A percentile compares a stretch with the other conserved stretches of the same genome.
These are phyloP conservation scores for Cadophora sp. DNA, from an alignment of 2,329 filamentous ascomycete species.

Conservation along the genomic window DNA sequence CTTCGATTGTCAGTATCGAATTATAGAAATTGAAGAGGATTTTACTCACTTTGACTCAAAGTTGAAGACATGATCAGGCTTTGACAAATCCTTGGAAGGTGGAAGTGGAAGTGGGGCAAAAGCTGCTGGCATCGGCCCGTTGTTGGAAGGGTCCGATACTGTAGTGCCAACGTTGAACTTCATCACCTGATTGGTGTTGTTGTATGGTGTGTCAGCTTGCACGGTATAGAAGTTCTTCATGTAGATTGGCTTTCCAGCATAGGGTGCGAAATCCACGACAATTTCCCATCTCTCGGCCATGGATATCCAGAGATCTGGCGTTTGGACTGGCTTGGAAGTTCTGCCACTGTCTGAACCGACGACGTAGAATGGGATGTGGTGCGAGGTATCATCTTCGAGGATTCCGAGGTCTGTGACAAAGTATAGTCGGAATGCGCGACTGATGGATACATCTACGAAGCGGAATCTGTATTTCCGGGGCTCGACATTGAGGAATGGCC, in stretches of 20 bases:
- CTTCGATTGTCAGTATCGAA: not conserved
- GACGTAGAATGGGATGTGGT: not conserved
- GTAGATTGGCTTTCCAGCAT: not conserved
- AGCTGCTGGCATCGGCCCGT: not conserved
- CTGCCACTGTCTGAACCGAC: not conserved
- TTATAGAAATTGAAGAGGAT: not conserved
- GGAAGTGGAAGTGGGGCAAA: not conserved
- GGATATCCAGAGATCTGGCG: not conserved
- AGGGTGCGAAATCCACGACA: not conserved
- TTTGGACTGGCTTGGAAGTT: not conserved
- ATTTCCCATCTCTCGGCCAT: not conserved
- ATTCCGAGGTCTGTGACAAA: not conserved
- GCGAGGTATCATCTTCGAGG: not conserved
- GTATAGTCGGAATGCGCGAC: not conserved
- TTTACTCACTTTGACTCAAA: not conserved
- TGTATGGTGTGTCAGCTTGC: not conserved
- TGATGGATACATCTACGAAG: not conserved
- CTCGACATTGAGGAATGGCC: conserved; percentile 2
- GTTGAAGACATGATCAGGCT: conserved; percentile 2
- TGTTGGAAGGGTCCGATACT: not conserved
- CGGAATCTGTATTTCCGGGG: conserved; percentile 5
- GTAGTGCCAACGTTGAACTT: not conserved
- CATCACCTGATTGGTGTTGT: conserved; percentile 4
- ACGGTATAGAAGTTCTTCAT: conserved; percentile 1
- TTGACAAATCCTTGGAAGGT: not conserved